Base-by-base conservation (phyloP, 805 yeast genomes). In the Zygosaccharomyces lentus region DNA sequence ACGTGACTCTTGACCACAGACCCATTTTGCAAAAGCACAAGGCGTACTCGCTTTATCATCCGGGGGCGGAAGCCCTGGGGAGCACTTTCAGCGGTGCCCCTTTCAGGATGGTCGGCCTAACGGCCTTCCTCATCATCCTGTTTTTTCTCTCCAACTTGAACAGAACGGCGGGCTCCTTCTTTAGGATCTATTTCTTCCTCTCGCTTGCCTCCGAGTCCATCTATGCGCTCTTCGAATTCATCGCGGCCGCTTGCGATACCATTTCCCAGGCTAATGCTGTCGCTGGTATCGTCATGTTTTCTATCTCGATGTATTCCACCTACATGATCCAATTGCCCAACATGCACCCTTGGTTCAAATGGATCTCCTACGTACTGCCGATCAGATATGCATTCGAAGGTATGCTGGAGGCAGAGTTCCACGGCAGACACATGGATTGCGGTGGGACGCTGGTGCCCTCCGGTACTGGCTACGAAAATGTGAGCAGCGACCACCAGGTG, bases 41-140 rank as follows among this genome's bases (percentile, higher is more conserved):
- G 57, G 73, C 75, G 38, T 86, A 82, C 55, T 80, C 87, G 0
- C 73, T 85, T 48, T 87, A 83, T 61, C 80, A 81, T 47, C 89
- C 90, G 2, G 74, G 87, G 12, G 80, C 87, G 3, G 91, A 84
- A 57, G 84, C 87, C 0, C 54, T 85, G 2, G 82, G 87, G 0
- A 69, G 79, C 5, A 69, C 80, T 37, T 48, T 82, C 4, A 74
- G 86, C 2, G 82, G 79, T 41, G 61, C 84, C 48, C 90, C 91
- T 2, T 71, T 78, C 45, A 84, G 84, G 64, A 48, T 77, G 23
- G 50, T 72, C 26, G 69, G 74, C 27, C 58, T 72, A 21, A 57
- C 77, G 23, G 54, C 62, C 17, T 81, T 80, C 62, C 58, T 73
- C 34, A 52, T 81, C 34, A 66, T 78, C 21, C 56, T 76, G 23